Conservation (phyloP, 2,329 filamentous ascomycete genomes). For the Fusarium abutilonis region DNA sequence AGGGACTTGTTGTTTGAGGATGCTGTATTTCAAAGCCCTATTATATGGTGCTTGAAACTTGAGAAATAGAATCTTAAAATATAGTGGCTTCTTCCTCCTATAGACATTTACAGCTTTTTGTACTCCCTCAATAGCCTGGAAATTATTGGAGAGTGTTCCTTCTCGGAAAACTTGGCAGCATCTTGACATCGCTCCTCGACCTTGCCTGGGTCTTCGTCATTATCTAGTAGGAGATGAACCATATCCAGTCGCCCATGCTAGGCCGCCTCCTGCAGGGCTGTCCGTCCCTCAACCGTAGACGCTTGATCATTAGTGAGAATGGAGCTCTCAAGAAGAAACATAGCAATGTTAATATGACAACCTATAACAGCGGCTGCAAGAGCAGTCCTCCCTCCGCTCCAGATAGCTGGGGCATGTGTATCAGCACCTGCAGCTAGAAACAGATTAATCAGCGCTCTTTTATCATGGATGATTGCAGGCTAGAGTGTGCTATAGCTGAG, state of each 20-base stretch:
- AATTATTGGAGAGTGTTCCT: fast-evolving
- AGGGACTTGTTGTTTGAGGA: too few relatives aligned
- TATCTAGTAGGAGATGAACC: constrained; percentile 5
- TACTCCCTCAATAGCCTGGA: neutral
- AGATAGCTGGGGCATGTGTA: too few relatives aligned
- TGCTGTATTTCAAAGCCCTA: neutral
- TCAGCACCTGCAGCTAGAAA: too few relatives aligned
- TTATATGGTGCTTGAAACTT: neutral
- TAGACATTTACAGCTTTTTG: neutral
- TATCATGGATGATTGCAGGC: too few relatives aligned
- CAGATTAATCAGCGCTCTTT: too few relatives aligned
- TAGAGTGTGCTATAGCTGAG: too few relatives aligned
- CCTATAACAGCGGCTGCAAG: neutral
- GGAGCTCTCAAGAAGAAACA: neutral
- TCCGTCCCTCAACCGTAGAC: fast-evolving
- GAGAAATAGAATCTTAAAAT: constrained; percentile 7
- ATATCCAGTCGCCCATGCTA: constrained; percentile 22
- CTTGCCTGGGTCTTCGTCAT: constrained; percentile 4
- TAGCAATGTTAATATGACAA: neutral
- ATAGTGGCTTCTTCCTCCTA: fast-evolving
- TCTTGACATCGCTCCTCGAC: neutral
- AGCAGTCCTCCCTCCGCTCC: constrained; percentile 1
- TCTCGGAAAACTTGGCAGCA: constrained; percentile 4
- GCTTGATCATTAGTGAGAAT: neutral
- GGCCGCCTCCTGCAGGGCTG: constrained; percentile 8